These are phyloP conservation scores for Thielaviopsis musarum DNA, from an alignment of 2,329 filamentous ascomycete species.

Conservation along the genomic window DNA sequence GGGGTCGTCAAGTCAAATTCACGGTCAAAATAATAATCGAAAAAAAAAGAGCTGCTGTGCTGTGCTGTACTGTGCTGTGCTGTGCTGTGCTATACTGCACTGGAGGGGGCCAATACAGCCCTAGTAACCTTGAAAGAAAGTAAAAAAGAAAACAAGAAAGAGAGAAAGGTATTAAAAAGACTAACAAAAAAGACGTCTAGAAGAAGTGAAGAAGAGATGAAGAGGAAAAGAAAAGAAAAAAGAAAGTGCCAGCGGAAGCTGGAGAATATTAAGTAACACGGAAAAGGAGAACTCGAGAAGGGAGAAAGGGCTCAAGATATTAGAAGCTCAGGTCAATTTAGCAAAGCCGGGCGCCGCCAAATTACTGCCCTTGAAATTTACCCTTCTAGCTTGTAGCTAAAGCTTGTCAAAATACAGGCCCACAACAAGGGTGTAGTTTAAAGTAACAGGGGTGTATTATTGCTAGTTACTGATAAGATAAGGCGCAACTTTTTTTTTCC, in stretches of 20 bases:
- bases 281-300: slow-evolving; percentile 1
- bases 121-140: background rate
- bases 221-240: background rate
- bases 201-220: slow-evolving; percentile 1
- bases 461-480: background rate
- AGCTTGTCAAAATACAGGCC: background rate
- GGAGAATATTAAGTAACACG: background rate
- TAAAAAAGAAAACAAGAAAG: background rate
- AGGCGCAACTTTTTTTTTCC: slow-evolving; percentile 2
- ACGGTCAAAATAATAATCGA: background rate
- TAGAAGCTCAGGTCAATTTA: background rate
- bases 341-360: background rate
- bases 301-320: background rate
- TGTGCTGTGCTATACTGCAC: background rate
- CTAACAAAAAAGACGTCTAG: slow-evolving; percentile 2
- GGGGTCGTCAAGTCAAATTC: slow-evolving; percentile 1
- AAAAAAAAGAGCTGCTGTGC: background rate
- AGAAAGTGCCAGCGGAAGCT: background rate
- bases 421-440: background rate
- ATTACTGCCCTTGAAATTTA: background rate
- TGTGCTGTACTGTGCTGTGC: background rate
- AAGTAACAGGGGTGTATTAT: background rate
- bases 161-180: slow-evolving; percentile 10
- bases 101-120: background rate
- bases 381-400: background rate